A percentile compares a stretch with the other conserved stretches of the same genome.
Evolutionary conservation across 2,329 filamentous ascomycete genomes (phyloP).

Genomic region (Hortaea werneckii): DNA sequence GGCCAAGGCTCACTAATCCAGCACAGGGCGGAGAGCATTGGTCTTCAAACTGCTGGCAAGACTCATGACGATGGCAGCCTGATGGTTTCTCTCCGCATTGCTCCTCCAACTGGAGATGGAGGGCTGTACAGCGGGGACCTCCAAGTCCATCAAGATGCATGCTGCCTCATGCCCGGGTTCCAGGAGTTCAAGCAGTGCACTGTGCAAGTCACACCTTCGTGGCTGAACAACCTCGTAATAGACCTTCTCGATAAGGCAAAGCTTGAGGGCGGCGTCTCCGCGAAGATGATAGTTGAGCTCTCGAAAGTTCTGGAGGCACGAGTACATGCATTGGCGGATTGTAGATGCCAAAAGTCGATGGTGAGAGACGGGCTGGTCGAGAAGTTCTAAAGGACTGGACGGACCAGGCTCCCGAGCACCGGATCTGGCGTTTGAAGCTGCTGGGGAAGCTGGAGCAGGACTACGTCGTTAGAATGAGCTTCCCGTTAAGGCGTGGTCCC

Average conservation of each 20-base stretch:
- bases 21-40: background rate
- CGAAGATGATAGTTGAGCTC: conserved; percentile 1
- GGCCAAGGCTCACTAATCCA: background rate
- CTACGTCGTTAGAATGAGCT: too few species aligned
- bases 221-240: conserved; percentile 6
- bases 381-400: too few species aligned
- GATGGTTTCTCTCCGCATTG: background rate
- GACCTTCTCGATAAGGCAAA: conserved; percentile 1
- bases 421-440: too few species aligned
- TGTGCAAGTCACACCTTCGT: conserved; percentile 3
- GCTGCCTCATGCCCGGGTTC: conserved; percentile 3
- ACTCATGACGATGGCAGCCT: background rate
- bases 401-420: too few species aligned
- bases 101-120: too few species aligned
- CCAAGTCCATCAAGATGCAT: conserved; percentile 6
- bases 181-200: background rate
- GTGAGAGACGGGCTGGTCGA: background rate
- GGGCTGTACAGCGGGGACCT: background rate
- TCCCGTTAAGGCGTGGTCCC: too few species aligned
- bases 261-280: background rate
- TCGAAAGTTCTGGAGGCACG: conserved; percentile 3
- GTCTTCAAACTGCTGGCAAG: background rate
- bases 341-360: conserved; percentile 1
- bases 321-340: conserved; percentile 1
- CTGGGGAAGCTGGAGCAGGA: too few species aligned